Percentiles rank a stretch among this genome's conserved stretches.
These are phyloP conservation scores for Gymnopus androsaceus DNA, from an alignment of 1,284 basidiomycete genomes.

Conservation along the genomic window DNA sequence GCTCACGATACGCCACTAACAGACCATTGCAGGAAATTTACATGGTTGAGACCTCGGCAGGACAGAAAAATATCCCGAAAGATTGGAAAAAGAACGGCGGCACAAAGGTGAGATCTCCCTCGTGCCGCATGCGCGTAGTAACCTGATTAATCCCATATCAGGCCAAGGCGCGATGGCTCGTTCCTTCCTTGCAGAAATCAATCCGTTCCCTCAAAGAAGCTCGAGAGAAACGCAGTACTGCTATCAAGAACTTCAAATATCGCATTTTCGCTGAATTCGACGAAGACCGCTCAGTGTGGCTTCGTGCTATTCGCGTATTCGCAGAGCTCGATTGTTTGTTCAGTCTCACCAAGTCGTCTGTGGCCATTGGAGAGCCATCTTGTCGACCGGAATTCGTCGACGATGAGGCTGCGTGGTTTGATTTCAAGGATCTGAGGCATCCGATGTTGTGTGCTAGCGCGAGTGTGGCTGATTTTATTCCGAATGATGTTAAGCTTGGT, in stretches of 20 bases:
- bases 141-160: slow-evolving; percentile 29
- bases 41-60: slow-evolving; percentile 72
- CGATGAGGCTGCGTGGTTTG: slow-evolving; percentile 69
- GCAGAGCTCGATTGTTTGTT: slow-evolving; percentile 94
- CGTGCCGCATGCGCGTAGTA: not conserved
- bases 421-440: slow-evolving; percentile 85
- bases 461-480: slow-evolving; percentile 80
- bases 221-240: slow-evolving; percentile 79
- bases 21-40: slow-evolving; percentile 72
- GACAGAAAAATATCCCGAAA: slow-evolving; percentile 67
- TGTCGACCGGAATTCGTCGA: slow-evolving; percentile 89
- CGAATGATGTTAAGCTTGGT: slow-evolving; percentile 91
- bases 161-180: slow-evolving; percentile 76
- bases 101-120: slow-evolving; percentile 64
- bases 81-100: slow-evolving; percentile 84
- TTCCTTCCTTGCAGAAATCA: slow-evolving; percentile 69
- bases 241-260: slow-evolving; percentile 81
- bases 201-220: slow-evolving; percentile 89
- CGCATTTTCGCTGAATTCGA: slow-evolving; percentile 88
- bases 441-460: slow-evolving; percentile 73
- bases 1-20: not conserved
- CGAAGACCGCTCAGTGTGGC: slow-evolving; percentile 77
- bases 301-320: slow-evolving; percentile 75
- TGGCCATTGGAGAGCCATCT: slow-evolving; percentile 87
- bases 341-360: slow-evolving; percentile 88